Base-by-base conservation (phyloP, 495 filamentous ascomycete genomes). In the Xeromyces bisporus region DNA sequence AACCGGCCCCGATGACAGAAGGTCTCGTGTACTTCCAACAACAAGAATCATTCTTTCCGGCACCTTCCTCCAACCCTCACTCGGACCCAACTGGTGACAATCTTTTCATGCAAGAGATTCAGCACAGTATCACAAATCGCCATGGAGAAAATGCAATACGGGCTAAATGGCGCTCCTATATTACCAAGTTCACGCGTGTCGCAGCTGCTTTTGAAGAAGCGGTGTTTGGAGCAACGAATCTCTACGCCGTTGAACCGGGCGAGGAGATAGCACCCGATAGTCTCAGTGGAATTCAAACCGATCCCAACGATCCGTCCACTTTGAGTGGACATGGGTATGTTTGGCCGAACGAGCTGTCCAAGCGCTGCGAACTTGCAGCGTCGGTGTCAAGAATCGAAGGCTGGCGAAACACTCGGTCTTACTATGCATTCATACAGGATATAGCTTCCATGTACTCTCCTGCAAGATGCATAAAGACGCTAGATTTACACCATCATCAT, bases 161-260 rank as follows among this genome's bases (percentile, higher is more conserved):
- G 12, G 71, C 79, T 14, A 93, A 85, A 58, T 94, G 81, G 78
- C 67, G 85, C 8, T 75, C 79, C 29, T 96, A 86, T 70, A 74
- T 94, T 9, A 60, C 75, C 31, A 84, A 83, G 45, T 96, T 99
- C 55, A 83, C 82, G 4, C 73, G 87, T 10, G 74, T 96, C 21
- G 77, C 89, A 4, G 84, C 89, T 1, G 83, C 83, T 8, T 96
- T 96, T 42, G 89, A 99, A 49, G 89, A 96, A 53, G 71, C 71
- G 15, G 89, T 99, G 4, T 94, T 87, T 41, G 91, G 89, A 11
- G 79, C 79, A 11, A 83, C 77, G 29, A 80, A 86, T 15, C 64
- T 97, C n/a, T 84, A 86, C 47, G 80, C 91, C 28, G 83, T 84
- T 8, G 74, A 74, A 16, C 58, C 58, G n/a, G 57, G 56, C 12